These are phyloP conservation scores for Ophidiomyces ophidiicola DNA, from an alignment of 2,329 filamentous ascomycete genomes.

Conservation along the genomic window DNA sequence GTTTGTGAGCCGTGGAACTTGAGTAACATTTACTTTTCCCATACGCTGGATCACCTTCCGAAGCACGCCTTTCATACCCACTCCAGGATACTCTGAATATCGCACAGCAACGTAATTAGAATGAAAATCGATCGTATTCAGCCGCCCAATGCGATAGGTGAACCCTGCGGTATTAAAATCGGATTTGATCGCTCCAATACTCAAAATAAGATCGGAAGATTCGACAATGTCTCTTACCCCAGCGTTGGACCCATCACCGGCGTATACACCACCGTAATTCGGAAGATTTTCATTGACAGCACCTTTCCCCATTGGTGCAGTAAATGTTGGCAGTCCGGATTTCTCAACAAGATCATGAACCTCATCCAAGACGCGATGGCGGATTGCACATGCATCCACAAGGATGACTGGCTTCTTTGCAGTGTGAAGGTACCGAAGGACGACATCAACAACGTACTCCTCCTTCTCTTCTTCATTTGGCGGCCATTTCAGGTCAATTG, in stretches of 20 bases:
- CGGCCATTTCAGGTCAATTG: slow-evolving; percentile 52
- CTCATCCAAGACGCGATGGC: slow-evolving; percentile 59
- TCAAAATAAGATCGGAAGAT: slow-evolving; percentile 31
- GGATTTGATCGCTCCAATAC: slow-evolving; percentile 30
- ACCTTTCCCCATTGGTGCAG: slow-evolving; percentile 76
- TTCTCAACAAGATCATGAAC: slow-evolving; percentile 59
- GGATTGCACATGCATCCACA: slow-evolving; percentile 67
- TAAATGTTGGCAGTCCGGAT: slow-evolving; percentile 64
- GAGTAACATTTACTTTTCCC: slow-evolving; percentile 44
- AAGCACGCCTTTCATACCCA: slow-evolving; percentile 68
- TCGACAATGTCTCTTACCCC: slow-evolving; percentile 29
- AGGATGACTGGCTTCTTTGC: slow-evolving; percentile 64
- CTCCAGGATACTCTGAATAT: slow-evolving; percentile 65
- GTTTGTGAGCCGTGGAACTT: slow-evolving; percentile 45
- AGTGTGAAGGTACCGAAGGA: slow-evolving; percentile 56
- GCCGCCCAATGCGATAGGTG: slow-evolving; percentile 62
- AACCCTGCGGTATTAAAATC: slow-evolving; percentile 53
- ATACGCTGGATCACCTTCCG: slow-evolving; percentile 52
- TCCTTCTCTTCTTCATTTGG: slow-evolving; percentile 58
- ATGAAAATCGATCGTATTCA: slow-evolving; percentile 72
- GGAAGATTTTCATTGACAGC: slow-evolving; percentile 60
- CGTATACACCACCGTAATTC: slow-evolving; percentile 70
- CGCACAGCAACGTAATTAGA: slow-evolving; percentile 59
- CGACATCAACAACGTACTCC: slow-evolving; percentile 62
- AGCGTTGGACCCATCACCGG: slow-evolving; percentile 57